These are phyloP conservation scores for Lepidium campestre DNA, from an alignment of 441 rosid species.

Conservation along the genomic window DNA sequence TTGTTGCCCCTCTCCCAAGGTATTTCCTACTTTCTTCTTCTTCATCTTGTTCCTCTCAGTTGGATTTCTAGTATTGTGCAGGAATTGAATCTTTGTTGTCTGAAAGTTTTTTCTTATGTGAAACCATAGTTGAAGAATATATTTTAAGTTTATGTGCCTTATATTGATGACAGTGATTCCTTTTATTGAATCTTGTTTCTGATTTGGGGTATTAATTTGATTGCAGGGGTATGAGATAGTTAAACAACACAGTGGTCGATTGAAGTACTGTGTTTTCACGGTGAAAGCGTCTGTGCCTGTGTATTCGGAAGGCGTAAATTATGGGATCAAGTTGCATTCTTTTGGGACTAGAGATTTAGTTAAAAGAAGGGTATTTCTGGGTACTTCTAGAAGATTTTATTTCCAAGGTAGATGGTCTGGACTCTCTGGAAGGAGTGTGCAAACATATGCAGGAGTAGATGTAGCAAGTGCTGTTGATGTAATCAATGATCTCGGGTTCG, in stretches of 20 bases:
- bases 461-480: constrained; percentile 85
- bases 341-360: constrained; percentile 29
- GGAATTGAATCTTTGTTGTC: background rate
- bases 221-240: constrained; percentile 51
- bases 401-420: constrained; percentile 30
- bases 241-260: constrained; percentile 31
- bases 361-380: constrained; percentile 25
- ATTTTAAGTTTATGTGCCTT: background rate
- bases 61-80: background rate
- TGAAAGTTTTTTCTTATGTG: background rate
- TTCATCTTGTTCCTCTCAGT: background rate
- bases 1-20: constrained; percentile 49
- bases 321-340: constrained; percentile 29
- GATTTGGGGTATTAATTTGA: background rate
- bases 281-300: constrained; percentile 21
- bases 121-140: background rate
- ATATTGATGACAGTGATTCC: background rate
- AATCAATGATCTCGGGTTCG: constrained; percentile 91
- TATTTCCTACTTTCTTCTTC: constrained; percentile 18
- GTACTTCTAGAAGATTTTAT: constrained; percentile 32
- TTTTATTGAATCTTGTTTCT: background rate
- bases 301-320: constrained; percentile 25
- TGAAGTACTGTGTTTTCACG: constrained; percentile 31
- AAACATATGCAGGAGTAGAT: constrained; percentile 46
- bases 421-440: constrained; percentile 32